A percentile compares a stretch with the other conserved stretches of the same genome.
These are phyloP conservation scores for Syncephalis fuscata DNA, from an alignment of 371 early-diverging fungal species.

Conservation along the genomic window DNA sequence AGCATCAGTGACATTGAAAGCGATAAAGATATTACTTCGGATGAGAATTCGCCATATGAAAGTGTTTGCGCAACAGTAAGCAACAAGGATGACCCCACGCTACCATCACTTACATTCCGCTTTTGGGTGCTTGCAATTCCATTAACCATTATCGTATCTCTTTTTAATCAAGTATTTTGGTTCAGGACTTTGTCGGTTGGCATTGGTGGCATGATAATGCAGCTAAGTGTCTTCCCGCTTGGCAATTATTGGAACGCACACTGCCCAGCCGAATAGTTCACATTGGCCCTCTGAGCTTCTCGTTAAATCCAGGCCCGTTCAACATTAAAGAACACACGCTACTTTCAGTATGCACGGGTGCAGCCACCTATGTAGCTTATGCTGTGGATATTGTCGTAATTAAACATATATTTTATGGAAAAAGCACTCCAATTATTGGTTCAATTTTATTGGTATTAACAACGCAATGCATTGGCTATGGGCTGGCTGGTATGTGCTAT, in stretches of 20 bases:
- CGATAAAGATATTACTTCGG: no score
- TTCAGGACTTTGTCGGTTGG: conserved; percentile 49
- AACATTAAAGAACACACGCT: conserved; percentile 63
- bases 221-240: no score
- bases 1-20: no score
- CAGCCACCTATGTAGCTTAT: no score
- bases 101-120: conserved; percentile 60
- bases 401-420: no score
- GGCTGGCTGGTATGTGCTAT: conserved; percentile 63
- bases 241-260: no score
- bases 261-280: no score
- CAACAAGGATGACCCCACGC: conserved; percentile 30
- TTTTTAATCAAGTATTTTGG: conserved; percentile 59
- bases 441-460: conserved; percentile 13
- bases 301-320: conserved; percentile 59
- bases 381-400: no score
- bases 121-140: conserved; percentile 52
- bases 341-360: conserved; percentile 11
- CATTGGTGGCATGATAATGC: conserved; percentile 7
- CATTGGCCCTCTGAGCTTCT: conserved; percentile 3
- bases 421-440: no score
- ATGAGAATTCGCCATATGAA: no score
- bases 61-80: no score
- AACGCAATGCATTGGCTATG: conserved; percentile 65
- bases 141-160: conserved; percentile 37